Percentiles rank a stretch among this genome's conserved stretches.
Conservation (phyloP, 805 yeast species). For the Ogataea paraovalis region DNA sequence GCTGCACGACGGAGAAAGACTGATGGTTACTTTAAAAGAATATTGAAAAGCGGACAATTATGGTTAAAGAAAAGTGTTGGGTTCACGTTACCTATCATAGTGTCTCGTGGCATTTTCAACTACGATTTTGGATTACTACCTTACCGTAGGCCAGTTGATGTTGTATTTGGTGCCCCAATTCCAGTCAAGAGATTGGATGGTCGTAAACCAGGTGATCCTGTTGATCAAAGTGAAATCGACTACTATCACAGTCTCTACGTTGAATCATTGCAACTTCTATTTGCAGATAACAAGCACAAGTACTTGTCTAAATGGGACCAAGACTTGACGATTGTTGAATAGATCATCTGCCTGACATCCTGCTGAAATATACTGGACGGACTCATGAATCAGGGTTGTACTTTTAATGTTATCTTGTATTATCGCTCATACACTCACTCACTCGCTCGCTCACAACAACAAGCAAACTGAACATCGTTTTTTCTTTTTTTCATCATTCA, state of each 20-base stretch:
- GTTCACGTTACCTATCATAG: slow-evolving; percentile 86
- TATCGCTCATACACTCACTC: too few relatives aligned
- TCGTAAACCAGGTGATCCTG: slow-evolving; percentile 22
- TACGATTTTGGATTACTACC: slow-evolving; percentile 91
- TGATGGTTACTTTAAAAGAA: slow-evolving; percentile 29
- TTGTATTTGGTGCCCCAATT: slow-evolving; percentile 68
- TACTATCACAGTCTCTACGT: slow-evolving; percentile 71
- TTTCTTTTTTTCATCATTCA: too few relatives aligned
- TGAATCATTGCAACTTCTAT: slow-evolving; percentile 57
- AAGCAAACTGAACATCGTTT: too few relatives aligned
- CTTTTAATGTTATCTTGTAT: too few relatives aligned
- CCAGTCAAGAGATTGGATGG: slow-evolving; percentile 32
- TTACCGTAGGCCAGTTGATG: slow-evolving; percentile 70
- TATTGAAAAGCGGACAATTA: slow-evolving; percentile 55
- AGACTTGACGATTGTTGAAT: slow-evolving; percentile 43
- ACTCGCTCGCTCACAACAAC: too few relatives aligned
- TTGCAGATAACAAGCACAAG: slow-evolving; percentile 58
- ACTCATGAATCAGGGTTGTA: too few relatives aligned
- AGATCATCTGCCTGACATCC: too few relatives aligned
- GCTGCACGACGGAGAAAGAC: slow-evolving; percentile 6
- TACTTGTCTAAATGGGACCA: slow-evolving; percentile 47
- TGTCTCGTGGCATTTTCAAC: slow-evolving; percentile 89
- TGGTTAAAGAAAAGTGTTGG: slow-evolving; percentile 70
- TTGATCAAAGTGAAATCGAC: slow-evolving; percentile 48
- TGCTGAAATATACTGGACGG: too few relatives aligned